Evolutionary conservation across 352 stramenopile genomes (phyloP).

Genomic region (Phytopythium boreale): DNA sequence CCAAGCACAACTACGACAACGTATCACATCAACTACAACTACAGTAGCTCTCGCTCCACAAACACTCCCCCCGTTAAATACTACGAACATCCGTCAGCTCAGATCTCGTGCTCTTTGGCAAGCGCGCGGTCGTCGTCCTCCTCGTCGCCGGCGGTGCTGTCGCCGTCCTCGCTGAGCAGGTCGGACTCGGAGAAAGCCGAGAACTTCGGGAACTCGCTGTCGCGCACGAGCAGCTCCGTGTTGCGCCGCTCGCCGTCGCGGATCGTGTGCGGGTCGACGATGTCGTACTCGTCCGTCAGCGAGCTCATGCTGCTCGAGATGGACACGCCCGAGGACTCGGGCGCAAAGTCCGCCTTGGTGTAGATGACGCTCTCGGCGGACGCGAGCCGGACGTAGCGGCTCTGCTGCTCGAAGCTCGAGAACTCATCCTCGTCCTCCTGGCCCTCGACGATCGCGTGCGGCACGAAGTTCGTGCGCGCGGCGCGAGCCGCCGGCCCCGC

Average conservation of each 20-base stretch:
- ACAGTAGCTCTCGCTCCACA: no score
- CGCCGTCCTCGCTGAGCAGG: slow-evolving; percentile 22
- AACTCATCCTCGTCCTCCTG: slow-evolving; percentile 7
- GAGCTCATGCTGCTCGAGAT: slow-evolving; percentile 29
- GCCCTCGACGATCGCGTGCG: slow-evolving; percentile 5
- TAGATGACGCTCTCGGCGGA: slow-evolving; percentile 11
- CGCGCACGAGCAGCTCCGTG: slow-evolving; percentile 61
- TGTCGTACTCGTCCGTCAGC: slow-evolving; percentile 61
- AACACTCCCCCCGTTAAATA: slow-evolving; percentile 4
- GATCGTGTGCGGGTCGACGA: slow-evolving; percentile 60
- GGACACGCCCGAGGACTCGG: slow-evolving; percentile 20
- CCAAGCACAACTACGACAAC: no score
- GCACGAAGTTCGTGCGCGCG: background rate
- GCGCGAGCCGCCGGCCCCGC: background rate
- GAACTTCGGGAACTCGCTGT: slow-evolving; percentile 58
- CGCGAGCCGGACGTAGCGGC: slow-evolving; percentile 2
- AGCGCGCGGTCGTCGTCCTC: no score
- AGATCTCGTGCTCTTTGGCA: slow-evolving; percentile 9
- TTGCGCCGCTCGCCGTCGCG: slow-evolving; percentile 53
- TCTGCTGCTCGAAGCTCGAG: slow-evolving; percentile 9
- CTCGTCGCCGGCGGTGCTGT: slow-evolving; percentile 1
- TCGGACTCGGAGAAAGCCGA: slow-evolving; percentile 56
- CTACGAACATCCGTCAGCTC: background rate
- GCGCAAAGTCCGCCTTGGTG: slow-evolving; percentile 10
- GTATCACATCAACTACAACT: background rate